Conservation (phyloP, 2,329 filamentous ascomycete species). For the Dothistroma septosporum region DNA sequence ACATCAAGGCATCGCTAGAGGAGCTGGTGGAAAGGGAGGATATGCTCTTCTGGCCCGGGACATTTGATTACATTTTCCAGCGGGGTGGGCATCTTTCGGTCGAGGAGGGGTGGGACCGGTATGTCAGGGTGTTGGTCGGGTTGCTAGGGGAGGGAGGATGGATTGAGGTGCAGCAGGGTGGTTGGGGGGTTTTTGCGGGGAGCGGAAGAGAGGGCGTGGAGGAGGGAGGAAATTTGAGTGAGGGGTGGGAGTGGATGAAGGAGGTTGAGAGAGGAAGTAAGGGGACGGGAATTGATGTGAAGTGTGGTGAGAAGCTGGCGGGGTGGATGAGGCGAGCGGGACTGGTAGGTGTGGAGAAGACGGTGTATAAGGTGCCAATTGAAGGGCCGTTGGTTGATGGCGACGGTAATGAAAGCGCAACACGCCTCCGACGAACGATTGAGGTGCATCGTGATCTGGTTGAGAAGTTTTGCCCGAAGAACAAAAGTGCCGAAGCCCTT, state of each 20-base stretch:
- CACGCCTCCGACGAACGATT: neutral
- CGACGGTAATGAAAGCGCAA: neutral
- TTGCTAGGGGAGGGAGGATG: neutral
- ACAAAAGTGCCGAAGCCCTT: neutral
- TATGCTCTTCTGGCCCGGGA: conserved; percentile 6
- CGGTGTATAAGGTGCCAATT: neutral
- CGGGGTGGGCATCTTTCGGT: neutral
- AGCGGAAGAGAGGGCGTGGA: neutral
- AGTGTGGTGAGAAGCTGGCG: neutral
- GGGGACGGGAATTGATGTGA: neutral
- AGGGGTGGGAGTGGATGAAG: neutral
- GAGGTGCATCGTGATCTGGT: neutral
- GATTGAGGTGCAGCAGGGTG: neutral
- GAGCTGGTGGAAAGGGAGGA: neutral
- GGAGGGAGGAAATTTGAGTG: neutral
- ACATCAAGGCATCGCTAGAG: neutral
- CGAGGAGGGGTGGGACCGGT: neutral
- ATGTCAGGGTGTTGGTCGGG: neutral
- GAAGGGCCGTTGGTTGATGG: neutral
- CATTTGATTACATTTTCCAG: conserved; percentile 1
- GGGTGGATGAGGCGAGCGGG: neutral
- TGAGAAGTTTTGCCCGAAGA: neutral
- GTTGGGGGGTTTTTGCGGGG: neutral
- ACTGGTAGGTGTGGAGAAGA: neutral
- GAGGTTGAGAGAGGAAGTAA: neutral